Evolutionary conservation across 2,329 filamentous ascomycete species (phyloP), one percentile per base, ranked within the genome.

Genomic region (Nemania serpens): DNA sequence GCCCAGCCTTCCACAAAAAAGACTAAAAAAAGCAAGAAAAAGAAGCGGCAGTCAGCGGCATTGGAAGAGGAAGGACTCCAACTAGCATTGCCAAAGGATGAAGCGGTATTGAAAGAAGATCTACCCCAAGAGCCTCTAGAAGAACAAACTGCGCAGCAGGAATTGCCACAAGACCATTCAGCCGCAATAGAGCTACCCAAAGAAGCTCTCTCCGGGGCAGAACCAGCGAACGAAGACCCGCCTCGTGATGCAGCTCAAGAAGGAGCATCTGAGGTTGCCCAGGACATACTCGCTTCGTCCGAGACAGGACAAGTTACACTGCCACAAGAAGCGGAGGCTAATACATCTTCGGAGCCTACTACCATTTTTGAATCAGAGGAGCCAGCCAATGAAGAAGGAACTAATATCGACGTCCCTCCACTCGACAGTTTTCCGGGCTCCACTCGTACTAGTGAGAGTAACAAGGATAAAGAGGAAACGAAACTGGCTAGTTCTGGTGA

Each of bases 381-480:
- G 41, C 20, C 29, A 36, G 17, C n/a, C 3, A 51, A 46, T 3
- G 45, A 57, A 20, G 59, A 64, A 9, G 12, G 22, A 47, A n/a
- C 41, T 15, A 33, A 41, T 20, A 11, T 9, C 11, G 66, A 69
- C 46, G 58, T 68, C 34, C 17, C 50, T 29, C n/a, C 41, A 37
- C 42, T 33, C 6, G 42, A 53, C 2, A 42, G 57, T 15, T 20
- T 45, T 1, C 18, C 42, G 3, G 29, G 7, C 20, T 41, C 61
- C 36, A 61, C 59, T 29, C 37, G 55, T 46, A 43, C 50, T 12
- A 59, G 63, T 15, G 59, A 62, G 3, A 71, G 68, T 47, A 72
- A 72, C 58, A 69, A 69, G 56, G 75, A 74, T 61, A 75, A 74
- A 57, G 73, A 74, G 59, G 74, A 70, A 56, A 75, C 74, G 60